Percentiles rank a stretch among this genome's conserved stretches.
phyloP scores from a whole-genome alignment of 177 flowering plant species.

The Vitis hybrid region DNA sequence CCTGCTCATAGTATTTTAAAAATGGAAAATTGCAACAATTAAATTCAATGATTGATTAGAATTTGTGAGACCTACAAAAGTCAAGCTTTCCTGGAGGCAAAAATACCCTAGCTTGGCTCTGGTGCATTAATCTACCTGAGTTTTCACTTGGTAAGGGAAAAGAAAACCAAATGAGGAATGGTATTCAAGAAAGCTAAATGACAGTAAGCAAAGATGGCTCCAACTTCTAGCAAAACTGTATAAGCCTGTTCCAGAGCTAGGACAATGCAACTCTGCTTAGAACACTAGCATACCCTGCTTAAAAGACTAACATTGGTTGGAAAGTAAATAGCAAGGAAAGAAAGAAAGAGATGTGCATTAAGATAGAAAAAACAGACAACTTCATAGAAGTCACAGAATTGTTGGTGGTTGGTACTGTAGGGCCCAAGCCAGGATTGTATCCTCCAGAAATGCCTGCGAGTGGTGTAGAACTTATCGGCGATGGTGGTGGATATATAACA shows the following conservation, averaged over 20 bases:
- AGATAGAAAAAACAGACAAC: neutral
- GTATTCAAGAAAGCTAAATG: neutral
- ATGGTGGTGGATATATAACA: neutral
- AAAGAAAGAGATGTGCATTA: neutral
- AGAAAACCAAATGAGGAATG: neutral
- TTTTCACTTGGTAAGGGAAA: neutral
- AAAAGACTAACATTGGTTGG: conserved; percentile 2
- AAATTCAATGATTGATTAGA: conserved; percentile 7
- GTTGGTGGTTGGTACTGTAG: conserved; percentile 19
- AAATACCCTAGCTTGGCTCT: conserved; percentile 4
- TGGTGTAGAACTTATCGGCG: conserved; percentile 5
- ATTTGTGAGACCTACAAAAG: conserved; percentile 9
- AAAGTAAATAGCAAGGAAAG: conserved; percentile 14
- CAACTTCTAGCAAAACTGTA: conserved; percentile 24
- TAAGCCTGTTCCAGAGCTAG: conserved; percentile 1
- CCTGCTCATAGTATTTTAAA: too few species aligned
- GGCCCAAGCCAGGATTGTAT: conserved; percentile 20
- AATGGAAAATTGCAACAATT: neutral
- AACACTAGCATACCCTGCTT: conserved; percentile 2
- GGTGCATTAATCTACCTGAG: conserved; percentile 2
- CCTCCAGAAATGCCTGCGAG: conserved; percentile 10
- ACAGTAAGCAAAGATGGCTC: conserved; percentile 2
- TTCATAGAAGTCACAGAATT: conserved; percentile 12
- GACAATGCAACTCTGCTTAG: neutral
- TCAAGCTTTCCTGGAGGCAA: neutral